Evolutionary conservation across 495 filamentous ascomycete genomes (phyloP), one percentile per base, ranked within the genome.

Genomic region (Daldinia caldariorum): DNA sequence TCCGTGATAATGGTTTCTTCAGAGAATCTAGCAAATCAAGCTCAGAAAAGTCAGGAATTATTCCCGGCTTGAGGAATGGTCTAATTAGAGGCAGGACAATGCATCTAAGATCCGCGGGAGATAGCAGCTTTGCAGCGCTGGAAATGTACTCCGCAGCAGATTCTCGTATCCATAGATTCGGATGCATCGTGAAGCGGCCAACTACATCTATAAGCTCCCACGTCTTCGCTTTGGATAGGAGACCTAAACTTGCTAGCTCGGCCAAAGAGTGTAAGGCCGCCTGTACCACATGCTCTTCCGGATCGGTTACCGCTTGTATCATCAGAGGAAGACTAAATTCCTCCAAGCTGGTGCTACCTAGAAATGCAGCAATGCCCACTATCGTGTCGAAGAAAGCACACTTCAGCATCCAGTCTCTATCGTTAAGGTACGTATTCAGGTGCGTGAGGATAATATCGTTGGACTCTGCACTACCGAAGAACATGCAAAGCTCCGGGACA

Each of bases 351-450:
- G 87, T 90, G 54, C 90, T 91, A 6, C 96, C 96, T 41, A 98
- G 84, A 67, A 97, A 97, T 0, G 92, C 88, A 13, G 94, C 92
- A 60, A 99, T 95, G 9, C 94, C 94, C 18, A 97, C 91, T 18
- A 98, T 94, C 0, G 94, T 92, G 67, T 97, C 92, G 69, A 99
- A 97, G 76, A 98, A 98, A 18, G 96, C 93, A 74, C 92, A 97
- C 77, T 97, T 97, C 22, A 99, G 81, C 76, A 92, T 92, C 96
- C 96, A 99, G 74, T 98, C 94, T 59, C 89, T 87, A 72, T 97
- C 96, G 71, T 99, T 99, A 7, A 99, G 84, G 71, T 99, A 99
- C 0, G 96, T 99, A 75, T 98, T 99, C 22, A 99, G 81, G 77
- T 99, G 95, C 39, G 93, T 96, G 4, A 98, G 80, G 39, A 99